Evolutionary conservation across 2,329 filamentous ascomycete species (phyloP), one percentile per base, ranked within the genome.

Genomic region (Fusarium anguioides): DNA sequence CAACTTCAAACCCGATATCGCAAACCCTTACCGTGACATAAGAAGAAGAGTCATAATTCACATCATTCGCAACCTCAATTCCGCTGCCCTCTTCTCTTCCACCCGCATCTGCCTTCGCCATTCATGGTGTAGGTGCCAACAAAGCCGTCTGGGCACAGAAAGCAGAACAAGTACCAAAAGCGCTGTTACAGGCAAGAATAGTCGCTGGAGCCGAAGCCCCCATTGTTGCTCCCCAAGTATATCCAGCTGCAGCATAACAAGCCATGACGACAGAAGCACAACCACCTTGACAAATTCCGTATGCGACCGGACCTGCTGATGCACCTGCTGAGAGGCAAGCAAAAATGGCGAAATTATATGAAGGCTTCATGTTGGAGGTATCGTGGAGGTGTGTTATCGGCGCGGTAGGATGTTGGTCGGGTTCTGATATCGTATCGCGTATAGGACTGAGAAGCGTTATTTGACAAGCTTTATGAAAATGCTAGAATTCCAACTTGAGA

Each of bases 121-220:
- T 17, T 42, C 6, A 47, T 21, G 47, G 47, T 4, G 23, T 50
- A n/a, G 56, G 53, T 2, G 53, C 53, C 12, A 41, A 7, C 2
- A 60, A 26, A 11, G 37, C 53, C 8, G 35, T 15, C n/a, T 48
- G 21, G 9, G 53, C 37, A 5, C 56, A 60, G 2, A 17, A 23
- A 11, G 52, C 42, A 33, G 56, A 60, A 23, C 56, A 60, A 5
- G 27, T 48, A 8, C 56, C 31, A 9, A 60, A 60, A 15, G 56
- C 56, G 14, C 24, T 26, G 8, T 60, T 60, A 5, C 42, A 50
- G 1, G 53, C 56, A 3, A 41, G 15, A 17, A 50, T 50, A 1
- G 47, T 44, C 17, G 52, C 41, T 17, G 56, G 56, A 5, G 56
- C 56, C 15, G 55, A 29, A 1, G 14, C 36, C 6, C 51, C 56